Conservation (phyloP, 139 green algal genomes). For the Chlorella ohadii region DNA sequence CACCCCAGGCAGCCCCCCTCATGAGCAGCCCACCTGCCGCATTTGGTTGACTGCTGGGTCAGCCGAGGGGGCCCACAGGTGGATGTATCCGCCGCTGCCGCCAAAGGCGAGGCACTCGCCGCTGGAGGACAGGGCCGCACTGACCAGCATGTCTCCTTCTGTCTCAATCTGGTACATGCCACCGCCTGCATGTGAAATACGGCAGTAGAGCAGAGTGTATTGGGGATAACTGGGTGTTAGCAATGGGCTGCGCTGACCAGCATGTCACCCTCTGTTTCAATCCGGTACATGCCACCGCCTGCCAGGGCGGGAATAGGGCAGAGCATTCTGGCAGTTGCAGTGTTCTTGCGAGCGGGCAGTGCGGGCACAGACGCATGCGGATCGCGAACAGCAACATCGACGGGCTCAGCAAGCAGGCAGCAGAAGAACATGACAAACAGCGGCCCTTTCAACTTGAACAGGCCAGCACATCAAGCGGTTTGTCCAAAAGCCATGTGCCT, state of each 20-base stretch:
- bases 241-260: too few species aligned
- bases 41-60: constrained; percentile 14
- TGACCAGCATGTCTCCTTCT: constrained; percentile 62
- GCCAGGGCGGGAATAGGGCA: background rate
- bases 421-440: too few species aligned
- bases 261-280: constrained; percentile 59
- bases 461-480: too few species aligned
- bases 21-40: background rate
- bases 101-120: constrained; percentile 82
- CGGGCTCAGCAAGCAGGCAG: too few species aligned
- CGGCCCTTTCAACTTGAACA: too few species aligned
- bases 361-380: too few species aligned
- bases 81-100: constrained; percentile 78
- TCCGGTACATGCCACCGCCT: constrained; percentile 29
- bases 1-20: too few species aligned
- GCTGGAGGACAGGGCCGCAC: constrained; percentile 47
- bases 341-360: too few species aligned
- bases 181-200: too few species aligned
- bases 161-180: constrained; percentile 59
- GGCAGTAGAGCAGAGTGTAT: background rate
- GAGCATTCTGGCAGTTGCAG: background rate
- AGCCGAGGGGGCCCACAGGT: constrained; percentile 72
- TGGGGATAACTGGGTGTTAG: background rate
- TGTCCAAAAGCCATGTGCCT: too few species aligned
- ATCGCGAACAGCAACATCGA: too few species aligned